Base-by-base conservation (phyloP, 1,284 basidiomycete species). In the Fomes fomentarius region DNA sequence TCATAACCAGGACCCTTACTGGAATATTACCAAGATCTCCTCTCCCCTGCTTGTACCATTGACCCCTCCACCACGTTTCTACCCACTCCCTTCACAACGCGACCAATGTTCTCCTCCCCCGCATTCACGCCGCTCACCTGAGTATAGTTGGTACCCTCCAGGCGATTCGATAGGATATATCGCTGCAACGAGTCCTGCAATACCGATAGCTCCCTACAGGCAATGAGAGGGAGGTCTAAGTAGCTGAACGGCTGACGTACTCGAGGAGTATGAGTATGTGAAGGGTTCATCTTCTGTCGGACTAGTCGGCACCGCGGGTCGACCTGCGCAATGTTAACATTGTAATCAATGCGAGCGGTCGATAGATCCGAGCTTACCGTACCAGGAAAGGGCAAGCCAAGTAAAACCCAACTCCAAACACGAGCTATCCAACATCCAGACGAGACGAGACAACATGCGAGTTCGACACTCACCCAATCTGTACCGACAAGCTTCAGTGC, bases 111-210 rank as follows among this genome's bases (percentile, higher is more conserved):
- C n/a, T n/a, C n/a, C n/a, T n/a, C n/a, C n/a, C n/a, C n/a, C n/a
- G n/a, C 40, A 73, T 79, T 0, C 83, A 87, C 0, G 78, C 1
- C 87, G 66, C 2, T 83, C 81, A 12, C 81, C 70, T 0, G 79
- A 87, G 60, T 78, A 84, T 3, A 87, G 70, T 62, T 86, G 84
- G 65, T 87, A 88, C 0, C 84, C 84, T 17, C 85, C 85, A 0
- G 85, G 85, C 3, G 81, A 84, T 48, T 82, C 81, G 39, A 86
- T 76, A 0, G 84, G 87, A 60, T 88, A 90, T 53, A 89, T 87
- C 3, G 82, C 82, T 4, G 79, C 77, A 11, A 83, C 80, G 0
- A 80, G 73, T 2, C 85, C 84, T 2, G 83, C 81, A 25, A 86
- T 80, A 0, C 86, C 84, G 28, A 89, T 75, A 0, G 87, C 83